Percentiles rank a stretch among this genome's conserved stretches.
Evolutionary conservation across 129 eudicot genomes (phyloP).

Genomic region (Chrysanthemum makinoi): DNA sequence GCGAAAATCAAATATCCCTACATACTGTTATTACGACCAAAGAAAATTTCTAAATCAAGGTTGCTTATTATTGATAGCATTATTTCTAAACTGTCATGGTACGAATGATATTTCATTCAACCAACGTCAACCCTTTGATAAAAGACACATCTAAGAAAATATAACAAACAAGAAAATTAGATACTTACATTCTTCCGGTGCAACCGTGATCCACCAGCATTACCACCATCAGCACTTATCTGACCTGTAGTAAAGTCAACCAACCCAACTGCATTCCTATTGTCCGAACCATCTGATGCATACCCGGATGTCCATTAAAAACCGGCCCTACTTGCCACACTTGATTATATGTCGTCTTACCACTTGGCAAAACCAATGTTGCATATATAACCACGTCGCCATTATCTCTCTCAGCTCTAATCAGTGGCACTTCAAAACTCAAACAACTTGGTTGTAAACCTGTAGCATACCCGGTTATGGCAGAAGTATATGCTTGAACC

Average conservation of each 20-base stretch:
- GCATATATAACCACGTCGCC: conserved; percentile 50
- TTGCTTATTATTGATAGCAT: too few relatives aligned
- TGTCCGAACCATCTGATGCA: conserved; percentile 29
- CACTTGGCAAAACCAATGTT: conserved; percentile 36
- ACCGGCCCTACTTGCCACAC: conserved; percentile 66
- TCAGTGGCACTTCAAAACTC: conserved; percentile 47
- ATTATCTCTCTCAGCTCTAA: conserved; percentile 23
- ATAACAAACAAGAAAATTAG: background rate
- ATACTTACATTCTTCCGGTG: background rate
- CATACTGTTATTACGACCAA: too few relatives aligned
- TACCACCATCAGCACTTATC: conserved; percentile 17
- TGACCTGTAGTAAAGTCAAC: conserved; percentile 51
- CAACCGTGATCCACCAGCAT: conserved; percentile 28
- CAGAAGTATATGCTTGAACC: conserved; percentile 37
- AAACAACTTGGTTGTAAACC: conserved; percentile 16
- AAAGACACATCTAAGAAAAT: too few relatives aligned
- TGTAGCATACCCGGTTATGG: conserved; percentile 12
- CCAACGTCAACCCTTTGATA: too few relatives aligned
- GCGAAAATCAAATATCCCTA: too few relatives aligned
- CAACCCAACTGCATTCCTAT: conserved; percentile 34
- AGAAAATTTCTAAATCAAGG: too few relatives aligned
- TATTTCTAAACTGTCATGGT: too few relatives aligned
- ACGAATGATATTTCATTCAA: too few relatives aligned
- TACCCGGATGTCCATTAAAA: conserved; percentile 20
- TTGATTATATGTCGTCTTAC: conserved; percentile 45